Conservation (phyloP, 495 filamentous ascomycete species). For the Hypoxylon lienhwacheense region DNA sequence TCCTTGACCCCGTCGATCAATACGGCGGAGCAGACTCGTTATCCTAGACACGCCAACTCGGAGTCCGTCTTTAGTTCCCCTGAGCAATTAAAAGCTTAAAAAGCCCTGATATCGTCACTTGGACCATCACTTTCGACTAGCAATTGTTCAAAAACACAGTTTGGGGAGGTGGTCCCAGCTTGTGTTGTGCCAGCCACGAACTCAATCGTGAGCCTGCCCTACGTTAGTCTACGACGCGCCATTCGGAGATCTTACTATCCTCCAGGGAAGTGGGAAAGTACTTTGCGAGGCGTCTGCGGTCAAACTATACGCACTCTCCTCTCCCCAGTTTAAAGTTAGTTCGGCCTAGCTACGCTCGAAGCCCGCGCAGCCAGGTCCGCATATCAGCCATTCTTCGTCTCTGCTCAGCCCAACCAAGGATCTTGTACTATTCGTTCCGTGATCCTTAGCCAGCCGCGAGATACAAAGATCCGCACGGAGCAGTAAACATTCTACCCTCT, state of each 20-base stretch:
- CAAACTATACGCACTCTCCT: background rate
- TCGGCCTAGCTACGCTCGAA: conserved; percentile 1
- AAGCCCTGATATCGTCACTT: background rate
- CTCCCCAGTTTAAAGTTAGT: conserved; percentile 23
- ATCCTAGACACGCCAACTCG: conserved; percentile 8
- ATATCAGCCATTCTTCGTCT: background rate
- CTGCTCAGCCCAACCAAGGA: background rate
- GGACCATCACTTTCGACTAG: conserved; percentile 8
- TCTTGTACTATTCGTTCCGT: background rate
- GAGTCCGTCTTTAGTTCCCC: conserved; percentile 22
- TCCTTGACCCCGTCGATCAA: background rate
- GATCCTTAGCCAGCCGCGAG: background rate
- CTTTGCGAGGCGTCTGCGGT: background rate
- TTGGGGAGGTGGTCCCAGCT: conserved; percentile 2
- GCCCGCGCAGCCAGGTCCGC: background rate
- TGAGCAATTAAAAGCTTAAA: conserved; percentile 22
- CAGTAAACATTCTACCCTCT: no score
- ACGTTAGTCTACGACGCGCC: conserved; percentile 6
- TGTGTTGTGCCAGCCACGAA: conserved; percentile 21
- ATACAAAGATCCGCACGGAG: background rate
- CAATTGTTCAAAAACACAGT: background rate
- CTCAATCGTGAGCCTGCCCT: conserved; percentile 19
- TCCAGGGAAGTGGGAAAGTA: background rate
- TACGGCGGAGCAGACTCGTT: background rate
- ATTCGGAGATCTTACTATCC: conserved; percentile 6